Evolutionary conservation across 768 basidiomycete genomes (phyloP).

Genomic region (Mycena latifolia): DNA sequence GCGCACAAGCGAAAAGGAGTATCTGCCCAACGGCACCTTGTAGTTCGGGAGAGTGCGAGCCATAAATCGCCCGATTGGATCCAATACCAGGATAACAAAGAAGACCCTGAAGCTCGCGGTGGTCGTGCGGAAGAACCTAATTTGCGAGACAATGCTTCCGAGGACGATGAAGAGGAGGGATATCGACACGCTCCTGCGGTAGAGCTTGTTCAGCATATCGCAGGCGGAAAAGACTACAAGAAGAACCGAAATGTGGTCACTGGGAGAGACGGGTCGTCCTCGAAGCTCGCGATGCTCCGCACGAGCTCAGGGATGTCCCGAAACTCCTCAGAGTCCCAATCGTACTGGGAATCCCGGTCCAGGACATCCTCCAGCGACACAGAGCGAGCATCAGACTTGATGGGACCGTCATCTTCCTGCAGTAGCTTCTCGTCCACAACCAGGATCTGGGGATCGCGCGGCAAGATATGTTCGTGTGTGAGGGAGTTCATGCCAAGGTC

Average conservation of each 20-base stretch:
- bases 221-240: neutral
- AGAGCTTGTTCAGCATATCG: neutral
- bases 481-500: neutral
- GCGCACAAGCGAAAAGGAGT: constrained; percentile 7
- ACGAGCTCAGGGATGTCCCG: constrained; percentile 17
- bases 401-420: neutral
- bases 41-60: constrained; percentile 1
- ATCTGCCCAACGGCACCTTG: constrained; percentile 7
- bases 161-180: neutral
- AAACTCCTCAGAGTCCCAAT: constrained; percentile 11
- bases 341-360: neutral
- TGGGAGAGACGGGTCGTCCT: constrained; percentile 10
- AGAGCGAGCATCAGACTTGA: neutral
- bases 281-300: constrained; percentile 19
- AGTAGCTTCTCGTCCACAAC: constrained; percentile 1
- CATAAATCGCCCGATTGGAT: constrained; percentile 8
- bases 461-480: neutral
- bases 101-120: constrained; percentile 6
- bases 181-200: constrained; percentile 1
- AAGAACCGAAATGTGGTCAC: constrained; percentile 2
- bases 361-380: neutral
- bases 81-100: constrained; percentile 11
- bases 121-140: constrained; percentile 15
- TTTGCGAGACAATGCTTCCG: constrained; percentile 4
- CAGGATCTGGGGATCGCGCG: neutral